These are phyloP conservation scores for Backusella psychrophila DNA, from an alignment of 192 early-diverging fungal genomes.

Conservation along the genomic window DNA sequence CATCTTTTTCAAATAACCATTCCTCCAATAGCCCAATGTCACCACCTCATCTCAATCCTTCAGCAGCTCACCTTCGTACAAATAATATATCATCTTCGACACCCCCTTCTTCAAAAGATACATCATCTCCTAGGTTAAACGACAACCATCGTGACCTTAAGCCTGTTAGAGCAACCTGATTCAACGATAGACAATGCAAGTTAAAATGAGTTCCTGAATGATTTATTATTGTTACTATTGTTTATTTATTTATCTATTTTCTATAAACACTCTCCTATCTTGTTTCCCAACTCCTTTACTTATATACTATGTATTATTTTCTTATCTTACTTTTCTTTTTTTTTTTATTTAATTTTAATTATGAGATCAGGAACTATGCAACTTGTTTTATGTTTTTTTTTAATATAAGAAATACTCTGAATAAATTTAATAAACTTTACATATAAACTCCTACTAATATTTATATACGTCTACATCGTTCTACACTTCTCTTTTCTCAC, in stretches of 20 bases:
- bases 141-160: not conserved
- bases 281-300: not conserved
- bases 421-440: not conserved
- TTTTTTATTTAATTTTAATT: not conserved
- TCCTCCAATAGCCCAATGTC: not conserved
- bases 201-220: not conserved
- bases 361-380: not conserved
- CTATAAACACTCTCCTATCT: not conserved
- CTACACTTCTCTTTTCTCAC: not conserved
- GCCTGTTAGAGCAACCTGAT: conserved; percentile 2
- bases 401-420: not conserved
- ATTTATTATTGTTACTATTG: not conserved
- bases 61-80: not conserved
- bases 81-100: not conserved
- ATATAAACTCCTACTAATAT: not conserved
- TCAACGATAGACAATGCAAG: not conserved
- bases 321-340: not conserved
- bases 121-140: not conserved
- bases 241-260: not conserved
- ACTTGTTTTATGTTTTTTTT: not conserved
- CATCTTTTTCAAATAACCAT: conserved; percentile 37
- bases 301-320: conserved; percentile 3
- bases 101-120: not conserved
- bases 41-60: not conserved
- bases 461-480: not conserved